Conservation (phyloP, 805 yeast species). For the Candida sphagnicola region DNA sequence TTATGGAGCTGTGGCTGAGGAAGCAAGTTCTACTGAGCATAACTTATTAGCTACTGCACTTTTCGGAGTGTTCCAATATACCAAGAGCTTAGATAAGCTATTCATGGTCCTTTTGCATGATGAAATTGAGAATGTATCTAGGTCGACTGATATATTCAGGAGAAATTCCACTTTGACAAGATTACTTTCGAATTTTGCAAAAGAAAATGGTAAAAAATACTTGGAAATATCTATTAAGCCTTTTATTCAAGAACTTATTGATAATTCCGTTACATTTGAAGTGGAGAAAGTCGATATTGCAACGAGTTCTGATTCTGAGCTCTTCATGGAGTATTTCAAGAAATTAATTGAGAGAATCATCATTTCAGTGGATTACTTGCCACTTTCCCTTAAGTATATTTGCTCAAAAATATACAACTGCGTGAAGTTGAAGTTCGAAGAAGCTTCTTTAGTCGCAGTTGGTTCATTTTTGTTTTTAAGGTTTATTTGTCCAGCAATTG, state of each 20-base stretch:
- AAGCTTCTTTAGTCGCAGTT: conserved; percentile 59
- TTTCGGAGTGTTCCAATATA: conserved; percentile 47
- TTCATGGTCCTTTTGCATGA: conserved; percentile 53
- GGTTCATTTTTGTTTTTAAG: conserved; percentile 86
- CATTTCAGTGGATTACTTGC: conserved; percentile 53
- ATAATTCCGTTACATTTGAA: conserved; percentile 52
- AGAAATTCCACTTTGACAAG: conserved; percentile 82
- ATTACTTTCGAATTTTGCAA: conserved; percentile 66
- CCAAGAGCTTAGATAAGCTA: conserved; percentile 35
- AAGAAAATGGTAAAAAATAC: conserved; percentile 61
- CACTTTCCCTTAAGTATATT: conserved; percentile 67
- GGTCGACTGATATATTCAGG: conserved; percentile 71
- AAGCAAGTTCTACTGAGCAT: conserved; percentile 66
- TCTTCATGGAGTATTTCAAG: conserved; percentile 54
- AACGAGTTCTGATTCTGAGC: conserved; percentile 27
- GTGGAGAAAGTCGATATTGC: conserved; percentile 48
- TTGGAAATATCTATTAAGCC: conserved; percentile 51
- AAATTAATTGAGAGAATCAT: conserved; percentile 58
- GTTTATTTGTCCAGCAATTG: conserved; percentile 87
- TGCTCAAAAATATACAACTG: conserved; percentile 61
- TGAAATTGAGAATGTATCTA: conserved; percentile 58
- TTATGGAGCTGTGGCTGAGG: conserved; percentile 50
- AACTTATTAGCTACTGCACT: conserved; percentile 67
- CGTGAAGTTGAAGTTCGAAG: conserved; percentile 58
- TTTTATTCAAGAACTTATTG: conserved; percentile 50